These are phyloP conservation scores for Evernia prunastri DNA, from an alignment of 495 filamentous ascomycete genomes.

Conservation along the genomic window DNA sequence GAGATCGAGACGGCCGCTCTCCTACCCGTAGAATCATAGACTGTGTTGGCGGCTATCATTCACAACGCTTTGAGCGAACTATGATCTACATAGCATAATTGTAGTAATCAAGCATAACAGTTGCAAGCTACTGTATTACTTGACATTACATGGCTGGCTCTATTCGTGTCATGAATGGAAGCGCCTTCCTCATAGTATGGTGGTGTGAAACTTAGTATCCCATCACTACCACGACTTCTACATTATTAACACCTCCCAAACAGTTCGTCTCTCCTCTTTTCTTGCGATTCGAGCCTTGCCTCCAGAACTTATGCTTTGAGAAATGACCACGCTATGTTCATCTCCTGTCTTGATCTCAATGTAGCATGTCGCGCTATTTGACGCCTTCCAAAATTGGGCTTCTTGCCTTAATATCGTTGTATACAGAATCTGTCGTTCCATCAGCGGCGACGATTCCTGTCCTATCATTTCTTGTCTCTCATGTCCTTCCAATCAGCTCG, in stretches of 20 bases:
- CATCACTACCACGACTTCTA: background rate
- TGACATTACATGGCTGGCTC: background rate
- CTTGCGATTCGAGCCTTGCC: background rate
- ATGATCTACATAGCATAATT: background rate
- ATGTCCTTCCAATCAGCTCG: constrained; percentile 50
- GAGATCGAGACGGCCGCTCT: background rate
- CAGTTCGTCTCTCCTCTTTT: background rate
- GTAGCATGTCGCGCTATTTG: constrained; percentile 66
- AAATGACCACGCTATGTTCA: background rate
- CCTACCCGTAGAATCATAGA: background rate
- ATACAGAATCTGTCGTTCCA: constrained; percentile 68
- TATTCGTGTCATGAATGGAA: background rate
- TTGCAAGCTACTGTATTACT: background rate
- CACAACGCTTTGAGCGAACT: background rate
- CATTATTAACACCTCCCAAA: background rate
- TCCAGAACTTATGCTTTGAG: background rate
- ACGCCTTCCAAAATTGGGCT: constrained; percentile 81
- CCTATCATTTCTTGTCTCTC: constrained; percentile 74
- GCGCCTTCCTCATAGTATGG: background rate
- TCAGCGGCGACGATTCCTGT: constrained; percentile 70
- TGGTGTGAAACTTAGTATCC: background rate
- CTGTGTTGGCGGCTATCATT: background rate
- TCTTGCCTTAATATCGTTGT: constrained; percentile 72
- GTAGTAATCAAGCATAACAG: background rate
- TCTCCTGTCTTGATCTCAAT: background rate